Percentiles rank a stretch among this genome's conserved stretches.
phyloP scores from a whole-genome alignment of 2,329 filamentous ascomycete genomes.

The Dichotomopilus funicola region DNA sequence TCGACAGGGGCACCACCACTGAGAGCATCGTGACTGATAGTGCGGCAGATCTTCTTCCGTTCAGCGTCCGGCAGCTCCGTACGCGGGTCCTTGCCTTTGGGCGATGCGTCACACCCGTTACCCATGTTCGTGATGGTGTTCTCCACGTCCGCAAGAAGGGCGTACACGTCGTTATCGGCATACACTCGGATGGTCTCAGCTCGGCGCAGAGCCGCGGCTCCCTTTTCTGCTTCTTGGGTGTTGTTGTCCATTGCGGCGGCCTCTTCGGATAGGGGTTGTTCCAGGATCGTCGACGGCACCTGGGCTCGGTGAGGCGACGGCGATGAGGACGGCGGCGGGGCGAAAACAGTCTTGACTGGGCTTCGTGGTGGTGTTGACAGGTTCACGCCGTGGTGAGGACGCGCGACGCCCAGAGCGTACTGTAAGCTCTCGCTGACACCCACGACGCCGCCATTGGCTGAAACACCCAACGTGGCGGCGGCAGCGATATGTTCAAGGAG shows the following conservation, averaged over 20 bases:
- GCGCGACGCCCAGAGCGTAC: constrained; percentile 36
- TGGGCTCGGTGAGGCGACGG: constrained; percentile 48
- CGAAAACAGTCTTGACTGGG: constrained; percentile 42
- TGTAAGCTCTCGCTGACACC: constrained; percentile 37
- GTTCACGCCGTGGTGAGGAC: constrained; percentile 31
- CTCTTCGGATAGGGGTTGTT: constrained; percentile 43
- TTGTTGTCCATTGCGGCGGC: constrained; percentile 31
- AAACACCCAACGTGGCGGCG: constrained; percentile 47
- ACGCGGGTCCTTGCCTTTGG: constrained; percentile 27
- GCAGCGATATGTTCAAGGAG: constrained; percentile 75
- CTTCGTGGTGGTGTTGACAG: constrained; percentile 54
- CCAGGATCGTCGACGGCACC: constrained; percentile 50
- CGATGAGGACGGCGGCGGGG: constrained; percentile 32
- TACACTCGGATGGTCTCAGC: constrained; percentile 64
- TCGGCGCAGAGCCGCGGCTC: constrained; percentile 31
- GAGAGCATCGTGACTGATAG: constrained; percentile 47
- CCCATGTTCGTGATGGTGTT: constrained; percentile 47
- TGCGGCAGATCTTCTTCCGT: constrained; percentile 39
- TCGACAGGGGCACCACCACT: constrained; percentile 33
- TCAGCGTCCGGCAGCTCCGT: constrained; percentile 27
- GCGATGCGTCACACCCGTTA: constrained; percentile 26
- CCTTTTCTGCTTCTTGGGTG: constrained; percentile 1
- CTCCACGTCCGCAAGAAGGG: constrained; percentile 61
- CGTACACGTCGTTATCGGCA: constrained; percentile 60
- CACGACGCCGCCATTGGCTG: constrained; percentile 25